Conservation (phyloP, 2,329 filamentous ascomycete species). For the Fusarium sp. region DNA sequence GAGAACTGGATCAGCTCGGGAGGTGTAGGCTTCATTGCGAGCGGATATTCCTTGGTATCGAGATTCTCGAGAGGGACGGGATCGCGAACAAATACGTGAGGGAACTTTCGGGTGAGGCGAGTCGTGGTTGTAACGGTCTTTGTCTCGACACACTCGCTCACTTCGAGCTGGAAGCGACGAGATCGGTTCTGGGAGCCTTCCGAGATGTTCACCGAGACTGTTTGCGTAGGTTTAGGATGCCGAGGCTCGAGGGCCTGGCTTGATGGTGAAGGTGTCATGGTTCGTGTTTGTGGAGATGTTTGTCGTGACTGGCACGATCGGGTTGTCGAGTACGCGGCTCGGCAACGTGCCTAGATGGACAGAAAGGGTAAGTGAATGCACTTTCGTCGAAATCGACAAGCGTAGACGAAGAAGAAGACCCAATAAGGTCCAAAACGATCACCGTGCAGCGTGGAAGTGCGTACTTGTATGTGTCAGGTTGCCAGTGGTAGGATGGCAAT, state of each 20-base stretch:
- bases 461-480: slow-evolving; percentile 5
- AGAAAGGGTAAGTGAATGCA: neutral
- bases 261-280: slow-evolving; percentile 54
- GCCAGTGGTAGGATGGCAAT: neutral
- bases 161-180: slow-evolving; percentile 64
- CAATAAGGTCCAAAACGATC: neutral
- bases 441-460: neutral
- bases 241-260: slow-evolving; percentile 54
- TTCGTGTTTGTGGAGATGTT: slow-evolving; percentile 29
- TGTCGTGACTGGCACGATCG: slow-evolving; percentile 23
- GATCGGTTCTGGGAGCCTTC: slow-evolving; percentile 52
- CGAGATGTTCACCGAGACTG: slow-evolving; percentile 61
- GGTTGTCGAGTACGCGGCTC: neutral
- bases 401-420: neutral
- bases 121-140: slow-evolving; percentile 90
- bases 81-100: slow-evolving; percentile 83
- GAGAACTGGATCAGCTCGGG: slow-evolving; percentile 80
- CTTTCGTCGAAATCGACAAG: neutral
- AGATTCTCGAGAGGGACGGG: slow-evolving; percentile 77
- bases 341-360: neutral
- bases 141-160: slow-evolving; percentile 75
- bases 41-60: slow-evolving; percentile 89
- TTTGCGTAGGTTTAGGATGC: slow-evolving; percentile 51
- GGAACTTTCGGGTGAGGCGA: slow-evolving; percentile 85
- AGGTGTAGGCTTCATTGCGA: slow-evolving; percentile 86